These are phyloP conservation scores for Ceratonia siliqua DNA, from an alignment of 306 rosid species.

Conservation along the genomic window DNA sequence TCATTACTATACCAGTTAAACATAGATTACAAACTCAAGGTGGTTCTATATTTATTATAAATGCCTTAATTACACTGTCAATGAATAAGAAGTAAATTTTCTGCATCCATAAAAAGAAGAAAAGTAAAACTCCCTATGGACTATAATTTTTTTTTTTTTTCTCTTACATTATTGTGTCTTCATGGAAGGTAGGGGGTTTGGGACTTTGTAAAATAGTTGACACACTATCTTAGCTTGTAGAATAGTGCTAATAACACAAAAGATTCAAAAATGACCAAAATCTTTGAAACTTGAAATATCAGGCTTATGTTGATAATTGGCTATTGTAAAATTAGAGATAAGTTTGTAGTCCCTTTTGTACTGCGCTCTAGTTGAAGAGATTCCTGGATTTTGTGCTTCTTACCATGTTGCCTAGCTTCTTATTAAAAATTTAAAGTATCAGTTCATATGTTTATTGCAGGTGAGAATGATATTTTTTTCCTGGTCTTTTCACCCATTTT, in stretches of 20 bases:
- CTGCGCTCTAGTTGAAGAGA: conserved; percentile 3
- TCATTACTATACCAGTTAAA: not conserved
- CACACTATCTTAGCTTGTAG: not conserved
- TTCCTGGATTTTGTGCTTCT: not conserved
- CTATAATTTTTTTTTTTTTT: not conserved
- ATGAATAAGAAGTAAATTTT: not conserved
- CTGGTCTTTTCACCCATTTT: not conserved
- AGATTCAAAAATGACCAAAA: not conserved
- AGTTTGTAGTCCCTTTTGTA: not conserved
- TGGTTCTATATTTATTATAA: not conserved
- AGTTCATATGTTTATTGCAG: not conserved
- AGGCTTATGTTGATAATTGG: not conserved
- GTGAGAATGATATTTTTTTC: not conserved
- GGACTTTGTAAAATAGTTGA: not conserved
- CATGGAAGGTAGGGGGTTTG: not conserved
- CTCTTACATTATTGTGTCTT: not conserved
- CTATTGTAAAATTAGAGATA: not conserved
- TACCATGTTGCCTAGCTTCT: not conserved
- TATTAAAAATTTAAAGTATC: not conserved
- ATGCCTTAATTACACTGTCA: not conserved
- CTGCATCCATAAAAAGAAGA: not conserved
- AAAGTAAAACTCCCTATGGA: not conserved
- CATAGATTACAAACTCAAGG: too few relatives aligned
- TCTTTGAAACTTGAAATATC: not conserved
- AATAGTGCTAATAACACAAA: not conserved